These are phyloP conservation scores for Monoraphidium neglectum DNA, from an alignment of 139 green algal species.

Conservation along the genomic window DNA sequence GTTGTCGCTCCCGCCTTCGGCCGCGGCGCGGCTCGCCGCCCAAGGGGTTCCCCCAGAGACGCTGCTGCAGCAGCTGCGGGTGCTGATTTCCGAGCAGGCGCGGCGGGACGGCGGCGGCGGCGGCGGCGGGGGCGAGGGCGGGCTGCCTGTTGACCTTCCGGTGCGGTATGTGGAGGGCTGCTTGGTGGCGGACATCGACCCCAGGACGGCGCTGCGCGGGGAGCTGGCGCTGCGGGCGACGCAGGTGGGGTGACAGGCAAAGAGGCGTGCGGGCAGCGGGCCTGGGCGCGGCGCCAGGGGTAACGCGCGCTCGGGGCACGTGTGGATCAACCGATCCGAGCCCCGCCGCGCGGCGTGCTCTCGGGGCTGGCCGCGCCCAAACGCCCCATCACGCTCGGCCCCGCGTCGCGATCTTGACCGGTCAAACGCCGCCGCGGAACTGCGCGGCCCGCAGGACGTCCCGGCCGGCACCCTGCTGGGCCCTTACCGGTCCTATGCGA, in stretches of 20 bases:
- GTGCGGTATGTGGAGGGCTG: constrained; percentile 18
- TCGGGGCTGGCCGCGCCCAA: neutral
- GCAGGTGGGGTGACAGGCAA: constrained; percentile 1
- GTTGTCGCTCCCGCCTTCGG: constrained; percentile 11
- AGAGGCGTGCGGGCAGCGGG: neutral
- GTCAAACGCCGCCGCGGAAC: neutral
- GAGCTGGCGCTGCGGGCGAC: constrained; percentile 13
- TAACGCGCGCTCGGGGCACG: too few species aligned
- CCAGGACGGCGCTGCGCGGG: neutral
- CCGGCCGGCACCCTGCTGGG: constrained; percentile 11
- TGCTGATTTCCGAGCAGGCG: neutral
- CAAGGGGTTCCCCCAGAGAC: constrained; percentile 4
- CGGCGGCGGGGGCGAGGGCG: constrained; percentile 1
- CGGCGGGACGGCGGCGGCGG: neutral
- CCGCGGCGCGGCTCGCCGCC: neutral
- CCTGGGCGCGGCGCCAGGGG: too few species aligned
- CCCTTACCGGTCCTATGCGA: constrained; percentile 14
- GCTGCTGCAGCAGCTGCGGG: constrained; percentile 7
- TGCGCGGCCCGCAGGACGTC: constrained; percentile 3
- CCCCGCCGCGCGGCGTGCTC: neutral
- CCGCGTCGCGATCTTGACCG: too few species aligned
- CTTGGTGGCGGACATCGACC: constrained; percentile 10
- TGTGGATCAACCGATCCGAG: neutral
- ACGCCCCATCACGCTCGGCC: neutral
- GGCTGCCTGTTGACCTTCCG: constrained; percentile 25